Conservation (phyloP, 164 flowering plant species). For the Echeveria elegans region DNA sequence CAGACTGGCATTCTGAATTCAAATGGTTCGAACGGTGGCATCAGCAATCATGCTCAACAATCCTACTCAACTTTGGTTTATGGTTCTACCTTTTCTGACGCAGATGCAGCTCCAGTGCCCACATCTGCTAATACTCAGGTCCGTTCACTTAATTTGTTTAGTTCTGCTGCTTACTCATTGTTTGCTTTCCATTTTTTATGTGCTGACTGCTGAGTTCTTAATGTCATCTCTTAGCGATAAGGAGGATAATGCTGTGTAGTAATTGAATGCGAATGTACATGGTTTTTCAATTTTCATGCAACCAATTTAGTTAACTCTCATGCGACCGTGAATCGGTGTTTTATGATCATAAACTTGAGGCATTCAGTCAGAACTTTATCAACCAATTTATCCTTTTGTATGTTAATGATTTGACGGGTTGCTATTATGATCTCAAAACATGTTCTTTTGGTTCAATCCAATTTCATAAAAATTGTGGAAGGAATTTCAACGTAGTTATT, state of each 20-base stretch:
- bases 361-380: conserved; percentile 13
- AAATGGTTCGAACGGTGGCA: conserved; percentile 15
- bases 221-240: background rate
- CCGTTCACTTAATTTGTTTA: background rate
- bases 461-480: background rate
- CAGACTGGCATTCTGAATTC: conserved; percentile 13
- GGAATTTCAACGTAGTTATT: too few species aligned
- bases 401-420: conserved; percentile 10
- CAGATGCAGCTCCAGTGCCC: conserved; percentile 11
- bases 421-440: conserved; percentile 11
- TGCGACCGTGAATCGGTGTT: conserved; percentile 16
- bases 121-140: conserved; percentile 17
- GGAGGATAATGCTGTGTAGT: background rate
- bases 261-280: background rate
- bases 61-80: conserved; percentile 14
- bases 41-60: conserved; percentile 18
- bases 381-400: too few species aligned
- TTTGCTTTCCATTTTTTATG: background rate
- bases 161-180: background rate
- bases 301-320: background rate
- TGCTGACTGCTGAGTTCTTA: too few species aligned
- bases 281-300: background rate
- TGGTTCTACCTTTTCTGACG: too few species aligned
- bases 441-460: background rate
- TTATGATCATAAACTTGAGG: conserved; percentile 13